Evolutionary conservation across 2,329 filamentous ascomycete genomes (phyloP).

Genomic region (Byssothecium circinans): DNA sequence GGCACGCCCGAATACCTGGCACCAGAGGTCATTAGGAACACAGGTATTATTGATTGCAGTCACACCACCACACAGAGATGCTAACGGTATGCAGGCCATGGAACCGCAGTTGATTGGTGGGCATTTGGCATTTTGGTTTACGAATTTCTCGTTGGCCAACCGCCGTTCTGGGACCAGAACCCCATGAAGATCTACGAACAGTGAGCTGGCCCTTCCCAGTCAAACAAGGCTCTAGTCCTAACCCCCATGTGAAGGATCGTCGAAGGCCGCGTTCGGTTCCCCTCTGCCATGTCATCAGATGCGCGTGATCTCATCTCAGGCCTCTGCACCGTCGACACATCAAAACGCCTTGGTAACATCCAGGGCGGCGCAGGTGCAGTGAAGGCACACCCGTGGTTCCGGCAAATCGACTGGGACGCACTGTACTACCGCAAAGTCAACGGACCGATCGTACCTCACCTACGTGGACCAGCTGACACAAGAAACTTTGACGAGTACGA

Average conservation of each 20-base stretch:
- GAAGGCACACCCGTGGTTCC: conserved; percentile 76
- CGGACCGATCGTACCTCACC: conserved; percentile 75
- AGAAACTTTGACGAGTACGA: conserved; percentile 83
- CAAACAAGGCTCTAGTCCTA: neutral
- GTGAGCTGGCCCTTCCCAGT: conserved; percentile 27
- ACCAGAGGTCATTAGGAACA: conserved; percentile 82
- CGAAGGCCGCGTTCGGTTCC: conserved; percentile 75
- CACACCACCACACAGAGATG: conserved; percentile 4
- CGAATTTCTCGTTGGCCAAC: conserved; percentile 82
- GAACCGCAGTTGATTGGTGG: conserved; percentile 83
- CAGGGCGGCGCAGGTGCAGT: conserved; percentile 71
- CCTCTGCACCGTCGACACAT: conserved; percentile 78
- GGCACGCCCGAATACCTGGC: conserved; percentile 84
- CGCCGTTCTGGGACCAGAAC: conserved; percentile 84
- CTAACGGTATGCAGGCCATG: conserved; percentile 53
- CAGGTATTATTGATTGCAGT: conserved; percentile 51
- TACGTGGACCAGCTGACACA: conserved; percentile 72
- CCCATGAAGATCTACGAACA: conserved; percentile 84
- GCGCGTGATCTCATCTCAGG: conserved; percentile 75
- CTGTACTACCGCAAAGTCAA: conserved; percentile 64
- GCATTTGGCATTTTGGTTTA: conserved; percentile 81
- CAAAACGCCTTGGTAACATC: conserved; percentile 76
- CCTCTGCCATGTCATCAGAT: conserved; percentile 65
- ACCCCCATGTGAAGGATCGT: conserved; percentile 63
- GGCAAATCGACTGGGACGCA: conserved; percentile 72